Base-by-base conservation (phyloP, 2,329 filamentous ascomycete species). In the Phaeosphaeria sp. region DNA sequence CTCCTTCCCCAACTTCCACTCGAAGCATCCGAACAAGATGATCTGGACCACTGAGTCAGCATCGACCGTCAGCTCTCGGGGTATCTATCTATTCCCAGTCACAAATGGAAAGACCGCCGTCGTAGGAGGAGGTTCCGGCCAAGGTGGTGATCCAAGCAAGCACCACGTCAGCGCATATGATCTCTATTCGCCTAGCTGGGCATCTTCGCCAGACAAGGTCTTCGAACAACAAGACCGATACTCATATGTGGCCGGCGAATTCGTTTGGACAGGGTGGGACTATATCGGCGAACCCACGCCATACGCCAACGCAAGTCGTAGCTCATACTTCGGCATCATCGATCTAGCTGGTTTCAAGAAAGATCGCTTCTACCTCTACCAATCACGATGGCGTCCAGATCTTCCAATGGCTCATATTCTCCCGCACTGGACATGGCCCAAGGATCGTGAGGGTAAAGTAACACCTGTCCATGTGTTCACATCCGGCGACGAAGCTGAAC, bases 321-420 rank as follows among this genome's bases (percentile, higher is more conserved):
- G 81, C 66, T 83, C 81, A 1, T 87, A 86, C 66, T 86, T 81
- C 46, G 84, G 84, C 10, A 85, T 87, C 56, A 78, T 87, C 27
- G 84, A 87, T 54, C 73, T 86, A 6, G 84, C 84, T 0, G 84
- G 84, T 0, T 87, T 87, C 71, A 78, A 77, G 54, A 87, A 87
- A 69, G 84, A 86, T 56, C 76, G 84, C 1, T 86, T 81, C 68
- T 85, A 79, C 60, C 64, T 86, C 3, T 87, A 86, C 58, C 84
- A 86, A 63, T 70, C 83, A 0, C 79, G 82, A 7, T 87, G 84
- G 85, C 73, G 79, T 2, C 75, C 83, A 0, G 79, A 82, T 17
- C 53, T 83, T 0, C 71, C 63, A 1, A 79, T 81, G 71, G 84
- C 82, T 3, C 83, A 86, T 62, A 81, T 86, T 18, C 77, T 86